These are phyloP conservation scores for Aurinia saxatilis DNA, from an alignment of 345 rosid genomes.

Conservation along the genomic window DNA sequence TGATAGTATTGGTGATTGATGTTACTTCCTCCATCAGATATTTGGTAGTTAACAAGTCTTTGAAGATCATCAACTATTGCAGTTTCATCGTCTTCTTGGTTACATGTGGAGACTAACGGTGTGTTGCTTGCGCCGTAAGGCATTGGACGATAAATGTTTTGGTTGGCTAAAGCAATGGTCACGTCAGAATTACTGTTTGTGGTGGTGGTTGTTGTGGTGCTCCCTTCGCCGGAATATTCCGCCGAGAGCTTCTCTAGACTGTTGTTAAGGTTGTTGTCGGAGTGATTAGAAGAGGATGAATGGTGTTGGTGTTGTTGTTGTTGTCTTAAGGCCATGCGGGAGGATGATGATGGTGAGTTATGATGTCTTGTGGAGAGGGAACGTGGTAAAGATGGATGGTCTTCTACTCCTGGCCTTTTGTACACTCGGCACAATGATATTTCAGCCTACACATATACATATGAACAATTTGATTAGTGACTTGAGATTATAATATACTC, in stretches of 20 bases:
- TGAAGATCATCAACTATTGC: conserved; percentile 60
- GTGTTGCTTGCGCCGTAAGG: conserved; percentile 31
- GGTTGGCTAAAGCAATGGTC: conserved; percentile 57
- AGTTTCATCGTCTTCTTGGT: conserved; percentile 23
- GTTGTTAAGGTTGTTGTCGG: conserved; percentile 27
- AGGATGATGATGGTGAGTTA: conserved; percentile 26
- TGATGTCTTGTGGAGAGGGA: conserved; percentile 41
- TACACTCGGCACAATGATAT: conserved; percentile 93
- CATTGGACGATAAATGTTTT: conserved; percentile 41
- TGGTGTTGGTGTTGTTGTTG: conserved; percentile 26
- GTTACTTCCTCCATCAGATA: conserved; percentile 28
- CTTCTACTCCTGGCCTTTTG: conserved; percentile 94
- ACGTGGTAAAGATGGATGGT: conserved; percentile 79
- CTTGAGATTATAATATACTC: too few species aligned
- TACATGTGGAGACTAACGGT: conserved; percentile 19
- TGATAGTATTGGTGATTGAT: conserved; percentile 37
- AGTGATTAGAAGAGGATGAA: conserved; percentile 20
- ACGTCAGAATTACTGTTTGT: conserved; percentile 51
- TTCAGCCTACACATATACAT: conserved; percentile 46
- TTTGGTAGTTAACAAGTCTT: conserved; percentile 57
- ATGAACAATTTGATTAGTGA: neutral
- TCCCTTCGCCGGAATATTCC: conserved; percentile 35
- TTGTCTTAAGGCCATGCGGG: conserved; percentile 22
- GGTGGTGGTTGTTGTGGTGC: conserved; percentile 30
- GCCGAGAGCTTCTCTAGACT: conserved; percentile 28